Percentiles rank a stretch among this genome's conserved stretches.
Evolutionary conservation across 371 early-diverging fungal genomes (phyloP).

Genomic region (Entomophthora muscae): DNA sequence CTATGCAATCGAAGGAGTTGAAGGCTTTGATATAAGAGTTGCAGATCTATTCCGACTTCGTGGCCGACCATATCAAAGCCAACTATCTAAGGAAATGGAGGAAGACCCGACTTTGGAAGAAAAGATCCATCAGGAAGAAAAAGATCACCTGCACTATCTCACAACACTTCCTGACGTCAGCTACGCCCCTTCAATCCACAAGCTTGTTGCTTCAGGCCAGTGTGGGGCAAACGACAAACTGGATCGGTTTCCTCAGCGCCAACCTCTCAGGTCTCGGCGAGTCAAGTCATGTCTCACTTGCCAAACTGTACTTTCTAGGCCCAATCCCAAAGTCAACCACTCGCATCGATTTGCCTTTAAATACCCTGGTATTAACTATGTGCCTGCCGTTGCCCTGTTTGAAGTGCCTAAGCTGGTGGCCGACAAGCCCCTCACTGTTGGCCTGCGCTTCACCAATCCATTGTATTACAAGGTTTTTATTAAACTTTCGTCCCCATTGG

Average conservation of each 20-base stretch:
- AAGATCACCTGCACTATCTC: neutral
- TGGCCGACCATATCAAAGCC: neutral
- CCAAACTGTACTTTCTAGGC: neutral
- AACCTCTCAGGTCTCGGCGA: neutral
- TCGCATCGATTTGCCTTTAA: neutral
- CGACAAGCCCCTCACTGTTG: neutral
- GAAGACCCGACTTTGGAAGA: neutral
- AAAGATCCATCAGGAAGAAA: neutral
- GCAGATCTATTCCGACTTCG: constrained; percentile 2
- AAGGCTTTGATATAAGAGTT: constrained; percentile 8
- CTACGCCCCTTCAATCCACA: neutral
- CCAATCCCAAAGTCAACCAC: neutral
- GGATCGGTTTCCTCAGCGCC: constrained; percentile 2
- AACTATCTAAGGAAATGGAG: neutral
- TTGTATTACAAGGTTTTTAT: constrained; percentile 5
- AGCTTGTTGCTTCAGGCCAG: neutral
- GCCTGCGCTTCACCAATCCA: neutral
- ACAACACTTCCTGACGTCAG: neutral
- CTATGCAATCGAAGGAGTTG: constrained; percentile 6
- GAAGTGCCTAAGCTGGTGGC: neutral
- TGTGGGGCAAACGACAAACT: neutral
- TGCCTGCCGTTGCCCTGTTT: neutral
- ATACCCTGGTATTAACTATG: constrained; percentile 4
- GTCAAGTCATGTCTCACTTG: neutral
- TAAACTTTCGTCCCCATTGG: neutral